Evolutionary conservation across 2,329 filamentous ascomycete genomes (phyloP), one percentile per base, ranked within the genome.

Genomic region (Colletotrichum viniferum): DNA sequence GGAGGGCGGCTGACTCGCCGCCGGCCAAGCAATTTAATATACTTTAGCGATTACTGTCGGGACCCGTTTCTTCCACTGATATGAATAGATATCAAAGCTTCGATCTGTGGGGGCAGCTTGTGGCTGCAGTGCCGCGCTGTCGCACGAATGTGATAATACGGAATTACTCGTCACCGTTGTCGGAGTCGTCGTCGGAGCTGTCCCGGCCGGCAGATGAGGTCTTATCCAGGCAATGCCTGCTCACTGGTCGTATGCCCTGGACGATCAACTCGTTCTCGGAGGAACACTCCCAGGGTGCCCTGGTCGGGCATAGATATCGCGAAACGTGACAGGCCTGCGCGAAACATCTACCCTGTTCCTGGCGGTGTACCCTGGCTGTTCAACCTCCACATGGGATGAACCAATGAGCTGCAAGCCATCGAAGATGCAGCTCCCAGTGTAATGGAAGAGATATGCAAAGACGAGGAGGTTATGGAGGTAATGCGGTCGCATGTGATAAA

Each of bases 1-100:
- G 62, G 69, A 62, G 62, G 24, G 30, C 18, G 12, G 28, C 63
- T 72, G 73, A 75, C 73, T 75, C 73, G 69, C 43, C 43, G 32
- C n/a, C 12, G n/a, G 26, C 34, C n/a, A 36, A 48, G 55, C 32
- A 68, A 72, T 75, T 21, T 71, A 74, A 65, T 18, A 65, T n/a
- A 71, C 60, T 71, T 63, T 75, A 21, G 16, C 24, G 32, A 68
- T 56, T 63, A 32, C 73, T 38, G 69, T n/a, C 43, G 52, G 55
- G 56, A 34, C 72, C 72, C 68, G 24, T 14, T 34, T 61, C 30
- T 16, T 38, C 48, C 16, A 30, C 43, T 28, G 64, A 62, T 69
- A 32, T 26, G 26, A 12, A 30, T 30, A 67, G 26, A 67, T 58
- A 62, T n/a, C 36, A 52, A 58, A 62, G 36, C 36, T 52, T 73